phyloP scores from a whole-genome alignment of 169 alveolate genomes.

The Plasmodium cynomolgi region DNA sequence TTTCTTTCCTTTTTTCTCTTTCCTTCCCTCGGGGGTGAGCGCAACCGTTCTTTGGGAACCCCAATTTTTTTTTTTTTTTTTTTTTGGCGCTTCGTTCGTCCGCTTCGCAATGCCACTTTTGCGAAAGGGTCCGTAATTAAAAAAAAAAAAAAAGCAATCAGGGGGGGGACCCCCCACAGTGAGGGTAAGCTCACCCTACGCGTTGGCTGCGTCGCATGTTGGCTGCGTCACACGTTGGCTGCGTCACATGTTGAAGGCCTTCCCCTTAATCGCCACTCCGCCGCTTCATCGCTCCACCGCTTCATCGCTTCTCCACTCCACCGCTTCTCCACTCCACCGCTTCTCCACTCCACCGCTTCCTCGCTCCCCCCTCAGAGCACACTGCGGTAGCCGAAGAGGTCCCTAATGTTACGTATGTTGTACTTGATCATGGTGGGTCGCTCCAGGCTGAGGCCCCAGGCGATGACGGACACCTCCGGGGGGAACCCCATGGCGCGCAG shows the following conservation, averaged over 20 bases:
- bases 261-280: neutral
- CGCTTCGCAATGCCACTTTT: neutral
- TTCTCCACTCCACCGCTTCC: neutral
- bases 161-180: too few relatives aligned
- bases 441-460: slow-evolving; percentile 99
- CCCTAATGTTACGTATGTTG: slow-evolving; percentile 96
- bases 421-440: slow-evolving; percentile 99
- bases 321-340: too few relatives aligned
- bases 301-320: too few relatives aligned
- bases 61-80: neutral
- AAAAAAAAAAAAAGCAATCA: neutral
- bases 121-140: neutral
- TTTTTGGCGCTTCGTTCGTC: neutral
- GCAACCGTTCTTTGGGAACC: neutral
- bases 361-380: neutral
- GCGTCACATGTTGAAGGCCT: neutral
- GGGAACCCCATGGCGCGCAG: slow-evolving; percentile 99
- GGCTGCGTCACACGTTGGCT: too few relatives aligned
- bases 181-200: too few relatives aligned
- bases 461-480: slow-evolving; percentile 96
- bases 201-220: too few relatives aligned
- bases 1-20: neutral
- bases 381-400: slow-evolving; percentile 94
- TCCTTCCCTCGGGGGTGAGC: neutral
- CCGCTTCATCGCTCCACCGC: neutral